These are phyloP conservation scores for Chrysopogon serrulatus DNA, from an alignment of 176 grass and related monocot genomes.

Conservation along the genomic window DNA sequence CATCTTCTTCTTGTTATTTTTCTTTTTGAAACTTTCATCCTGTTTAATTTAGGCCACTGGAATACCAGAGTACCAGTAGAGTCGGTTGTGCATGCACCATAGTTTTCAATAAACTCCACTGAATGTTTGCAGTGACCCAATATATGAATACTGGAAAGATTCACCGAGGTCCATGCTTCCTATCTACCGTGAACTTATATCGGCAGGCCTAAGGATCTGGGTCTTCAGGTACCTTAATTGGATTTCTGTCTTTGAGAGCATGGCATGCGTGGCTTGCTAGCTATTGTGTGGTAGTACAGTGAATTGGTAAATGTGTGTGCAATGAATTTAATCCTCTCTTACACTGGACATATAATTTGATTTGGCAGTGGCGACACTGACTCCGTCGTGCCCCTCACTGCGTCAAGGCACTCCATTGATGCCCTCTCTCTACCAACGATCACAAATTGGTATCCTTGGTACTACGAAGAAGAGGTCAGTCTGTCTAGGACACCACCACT, in stretches of 20 bases:
- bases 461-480: conserved; percentile 54
- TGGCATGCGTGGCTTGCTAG: too few relatives aligned
- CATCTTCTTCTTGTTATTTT: too few relatives aligned
- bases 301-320: background rate
- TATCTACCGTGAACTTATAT: conserved; percentile 75
- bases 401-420: conserved; percentile 79
- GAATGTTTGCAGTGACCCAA: conserved; percentile 31
- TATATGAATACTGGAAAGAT: conserved; percentile 58
- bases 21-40: too few relatives aligned
- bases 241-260: background rate
- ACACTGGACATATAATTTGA: conserved; percentile 7
- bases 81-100: background rate
- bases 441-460: conserved; percentile 80
- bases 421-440: conserved; percentile 56
- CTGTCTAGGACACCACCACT: background rate
- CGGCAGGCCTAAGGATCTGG: conserved; percentile 66
- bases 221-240: conserved; percentile 76
- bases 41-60: background rate
- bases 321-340: background rate
- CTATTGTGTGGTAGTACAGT: too few relatives aligned
- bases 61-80: too few relatives aligned
- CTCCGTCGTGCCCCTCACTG: conserved; percentile 66
- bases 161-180: conserved; percentile 73
- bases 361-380: conserved; percentile 73
- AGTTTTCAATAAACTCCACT: too few relatives aligned